These are phyloP conservation scores for Artomyces pyxidatus DNA, from an alignment of 768 basidiomycete genomes.

Conservation along the genomic window DNA sequence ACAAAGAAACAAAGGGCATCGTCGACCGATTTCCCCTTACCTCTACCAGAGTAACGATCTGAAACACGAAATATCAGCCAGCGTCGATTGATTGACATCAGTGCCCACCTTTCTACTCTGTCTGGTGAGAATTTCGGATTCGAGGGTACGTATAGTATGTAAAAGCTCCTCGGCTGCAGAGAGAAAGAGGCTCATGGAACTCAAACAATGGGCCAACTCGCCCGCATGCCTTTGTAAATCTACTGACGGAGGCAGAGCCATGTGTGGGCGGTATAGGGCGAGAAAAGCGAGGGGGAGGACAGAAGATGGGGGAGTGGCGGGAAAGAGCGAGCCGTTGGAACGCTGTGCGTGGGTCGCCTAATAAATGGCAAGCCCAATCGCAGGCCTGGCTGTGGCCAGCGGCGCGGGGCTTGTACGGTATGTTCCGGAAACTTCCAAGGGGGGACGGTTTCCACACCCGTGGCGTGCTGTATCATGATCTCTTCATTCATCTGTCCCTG, in stretches of 20 bases:
- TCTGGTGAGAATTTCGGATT: conserved; percentile 9
- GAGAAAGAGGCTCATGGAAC: conserved; percentile 10
- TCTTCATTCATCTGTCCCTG: neutral
- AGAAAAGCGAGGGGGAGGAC: neutral
- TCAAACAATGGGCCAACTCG: conserved; percentile 11
- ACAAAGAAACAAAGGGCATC: conserved; percentile 1
- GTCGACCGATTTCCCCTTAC: conserved; percentile 5
- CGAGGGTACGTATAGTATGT: conserved; percentile 7
- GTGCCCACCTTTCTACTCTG: conserved; percentile 15
- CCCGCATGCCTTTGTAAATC: conserved; percentile 14
- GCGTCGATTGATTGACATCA: neutral
- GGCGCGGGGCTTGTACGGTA: conserved; percentile 12
- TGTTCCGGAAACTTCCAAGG: conserved; percentile 13
- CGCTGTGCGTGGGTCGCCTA: neutral
- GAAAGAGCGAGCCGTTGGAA: neutral
- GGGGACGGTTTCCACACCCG: neutral
- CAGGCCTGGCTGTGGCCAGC: conserved; percentile 7
- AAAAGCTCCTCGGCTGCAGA: conserved; percentile 15
- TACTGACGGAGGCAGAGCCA: conserved; percentile 7
- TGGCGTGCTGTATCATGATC: neutral
- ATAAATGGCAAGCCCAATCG: neutral
- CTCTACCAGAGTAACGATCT: conserved; percentile 17
- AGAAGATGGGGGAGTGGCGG: conserved; percentile 5
- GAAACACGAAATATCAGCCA: conserved; percentile 2
- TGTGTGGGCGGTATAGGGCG: neutral